phyloP scores from a whole-genome alignment of 345 rosid species.

The Aegle marmelos region DNA sequence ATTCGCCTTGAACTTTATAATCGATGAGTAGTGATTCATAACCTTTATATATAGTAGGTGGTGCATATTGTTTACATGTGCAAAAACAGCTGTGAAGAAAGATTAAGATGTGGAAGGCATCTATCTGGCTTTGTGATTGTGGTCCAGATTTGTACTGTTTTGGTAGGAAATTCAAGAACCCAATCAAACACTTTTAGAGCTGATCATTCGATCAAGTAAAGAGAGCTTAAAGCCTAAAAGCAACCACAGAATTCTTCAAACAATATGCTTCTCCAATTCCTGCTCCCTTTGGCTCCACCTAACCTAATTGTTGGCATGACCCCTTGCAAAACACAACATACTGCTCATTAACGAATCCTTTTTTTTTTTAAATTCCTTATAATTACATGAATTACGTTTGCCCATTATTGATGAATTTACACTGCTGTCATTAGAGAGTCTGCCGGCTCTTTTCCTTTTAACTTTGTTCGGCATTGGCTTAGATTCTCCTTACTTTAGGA shows the following conservation, averaged over 20 bases:
- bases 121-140: background rate
- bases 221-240: slow-evolving; percentile 30
- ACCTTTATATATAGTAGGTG: background rate
- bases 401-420: background rate
- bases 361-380: too few species aligned
- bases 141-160: slow-evolving; percentile 12
- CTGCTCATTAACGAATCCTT: too few species aligned
- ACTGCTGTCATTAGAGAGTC: background rate
- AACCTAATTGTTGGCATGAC: background rate
- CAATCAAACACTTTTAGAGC: slow-evolving; percentile 19
- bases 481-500: background rate
- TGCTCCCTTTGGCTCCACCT: background rate
- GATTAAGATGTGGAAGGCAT: background rate
- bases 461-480: background rate
- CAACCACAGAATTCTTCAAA: slow-evolving; percentile 19
- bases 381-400: background rate
- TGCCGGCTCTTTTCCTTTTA: background rate
- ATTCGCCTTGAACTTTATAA: too few species aligned
- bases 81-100: background rate
- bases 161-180: slow-evolving; percentile 5
- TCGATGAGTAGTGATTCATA: too few species aligned
- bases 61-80: background rate
- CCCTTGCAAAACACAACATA: background rate
- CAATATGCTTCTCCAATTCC: background rate
- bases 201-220: background rate